Evolutionary conservation across 768 basidiomycete species (phyloP).

Genomic region (Mycena olivaceomarginata): DNA sequence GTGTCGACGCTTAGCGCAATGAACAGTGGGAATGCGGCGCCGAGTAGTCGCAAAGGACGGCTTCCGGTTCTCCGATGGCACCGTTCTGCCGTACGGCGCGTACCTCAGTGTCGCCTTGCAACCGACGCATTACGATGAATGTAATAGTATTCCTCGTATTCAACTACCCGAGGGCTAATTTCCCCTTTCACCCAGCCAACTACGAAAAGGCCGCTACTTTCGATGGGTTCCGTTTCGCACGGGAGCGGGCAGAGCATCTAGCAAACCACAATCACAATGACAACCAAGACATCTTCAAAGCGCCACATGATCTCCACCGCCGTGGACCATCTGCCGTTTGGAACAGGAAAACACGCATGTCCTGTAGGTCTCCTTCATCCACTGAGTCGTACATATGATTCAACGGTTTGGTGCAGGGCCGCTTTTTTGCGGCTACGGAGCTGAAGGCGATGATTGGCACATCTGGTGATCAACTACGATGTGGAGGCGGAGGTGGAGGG

Average conservation of each 20-base stretch:
- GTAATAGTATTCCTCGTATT: background rate
- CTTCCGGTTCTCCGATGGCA: slow-evolving; percentile 59
- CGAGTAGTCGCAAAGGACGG: slow-evolving; percentile 48
- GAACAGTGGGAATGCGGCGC: slow-evolving; percentile 50
- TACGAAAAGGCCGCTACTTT: slow-evolving; percentile 61
- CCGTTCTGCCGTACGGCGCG: slow-evolving; percentile 53
- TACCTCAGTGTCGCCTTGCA: slow-evolving; percentile 46
- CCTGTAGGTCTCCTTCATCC: slow-evolving; percentile 37
- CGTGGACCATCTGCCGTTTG: slow-evolving; percentile 37
- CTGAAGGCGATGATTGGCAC: slow-evolving; percentile 69
- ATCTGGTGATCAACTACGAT: slow-evolving; percentile 64
- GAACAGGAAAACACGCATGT: slow-evolving; percentile 41
- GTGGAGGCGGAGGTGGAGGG: slow-evolving; percentile 47
- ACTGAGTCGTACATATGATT: background rate
- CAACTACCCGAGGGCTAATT: too few species aligned
- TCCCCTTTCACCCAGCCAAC: slow-evolving; percentile 51
- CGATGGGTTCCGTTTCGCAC: slow-evolving; percentile 69
- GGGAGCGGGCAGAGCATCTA: slow-evolving; percentile 51
- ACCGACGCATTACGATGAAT: slow-evolving; percentile 48
- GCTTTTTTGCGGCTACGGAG: slow-evolving; percentile 65
- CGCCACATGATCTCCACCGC: slow-evolving; percentile 40
- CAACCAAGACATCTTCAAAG: slow-evolving; percentile 45
- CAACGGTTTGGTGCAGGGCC: slow-evolving; percentile 51
- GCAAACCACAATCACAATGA: slow-evolving; percentile 40
- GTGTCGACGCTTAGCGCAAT: background rate